These are phyloP conservation scores for Mucor plumbeus DNA, from an alignment of 371 early-diverging fungal genomes.

Conservation along the genomic window DNA sequence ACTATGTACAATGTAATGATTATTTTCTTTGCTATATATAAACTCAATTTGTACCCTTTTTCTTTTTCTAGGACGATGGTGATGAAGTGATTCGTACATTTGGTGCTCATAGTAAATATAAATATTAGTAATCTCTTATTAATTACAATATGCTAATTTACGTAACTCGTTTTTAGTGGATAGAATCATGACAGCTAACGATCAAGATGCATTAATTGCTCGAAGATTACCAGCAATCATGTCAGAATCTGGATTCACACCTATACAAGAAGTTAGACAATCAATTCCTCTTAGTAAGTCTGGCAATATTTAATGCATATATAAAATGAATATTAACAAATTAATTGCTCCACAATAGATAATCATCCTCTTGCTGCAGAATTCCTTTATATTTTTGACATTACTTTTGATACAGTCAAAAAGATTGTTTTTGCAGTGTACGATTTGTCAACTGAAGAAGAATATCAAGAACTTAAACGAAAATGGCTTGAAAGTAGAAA, in stretches of 20 bases:
- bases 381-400: constrained; percentile 6
- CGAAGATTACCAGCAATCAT: background rate
- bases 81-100: background rate
- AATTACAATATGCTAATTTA: background rate
- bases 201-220: constrained; percentile 10
- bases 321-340: too few relatives aligned
- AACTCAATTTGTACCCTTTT: background rate
- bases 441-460: constrained; percentile 3
- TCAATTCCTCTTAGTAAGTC: background rate
- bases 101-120: background rate
- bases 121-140: background rate
- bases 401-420: constrained; percentile 5
- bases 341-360: background rate
- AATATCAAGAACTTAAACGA: background rate
- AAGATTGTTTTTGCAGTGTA: background rate
- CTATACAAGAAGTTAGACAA: background rate
- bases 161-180: background rate
- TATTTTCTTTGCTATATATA: background rate
- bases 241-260: background rate
- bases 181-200: background rate
- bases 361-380: constrained; percentile 8
- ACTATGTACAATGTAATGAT: too few relatives aligned
- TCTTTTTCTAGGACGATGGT: constrained; percentile 2
- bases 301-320: background rate
- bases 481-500: constrained; percentile 11